These are phyloP conservation scores for Suillus sp. DNA, from an alignment of 768 basidiomycete genomes.

Conservation along the genomic window DNA sequence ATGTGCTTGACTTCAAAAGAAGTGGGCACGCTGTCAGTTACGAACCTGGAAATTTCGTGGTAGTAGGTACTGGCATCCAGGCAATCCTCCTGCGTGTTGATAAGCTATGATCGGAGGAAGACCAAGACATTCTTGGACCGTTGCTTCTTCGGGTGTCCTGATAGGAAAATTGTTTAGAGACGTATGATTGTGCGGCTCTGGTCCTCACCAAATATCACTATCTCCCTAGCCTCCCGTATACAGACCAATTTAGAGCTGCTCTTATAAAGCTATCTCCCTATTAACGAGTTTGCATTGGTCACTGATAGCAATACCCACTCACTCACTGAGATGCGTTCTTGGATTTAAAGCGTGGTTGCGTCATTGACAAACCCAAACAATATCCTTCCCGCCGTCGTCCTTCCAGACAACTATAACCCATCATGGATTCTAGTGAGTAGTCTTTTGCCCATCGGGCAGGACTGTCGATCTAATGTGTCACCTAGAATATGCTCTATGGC, in stretches of 20 bases:
- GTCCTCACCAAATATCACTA: slow-evolving; percentile 1
- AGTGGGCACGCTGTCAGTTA: neutral
- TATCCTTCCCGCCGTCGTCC: neutral
- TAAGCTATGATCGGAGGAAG: neutral
- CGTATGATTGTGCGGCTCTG: neutral
- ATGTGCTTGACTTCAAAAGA: neutral
- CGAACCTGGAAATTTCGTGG: neutral
- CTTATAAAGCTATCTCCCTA: neutral
- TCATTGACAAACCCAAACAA: neutral
- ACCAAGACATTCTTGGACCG: neutral
- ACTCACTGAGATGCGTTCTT: neutral
- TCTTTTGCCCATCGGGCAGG: neutral
- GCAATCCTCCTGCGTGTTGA: neutral
- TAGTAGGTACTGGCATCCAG: neutral
- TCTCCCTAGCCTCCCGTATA: neutral
- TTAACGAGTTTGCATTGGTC: neutral
- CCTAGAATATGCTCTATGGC: slow-evolving; percentile 5
- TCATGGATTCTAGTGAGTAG: neutral
- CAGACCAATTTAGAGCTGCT: neutral
- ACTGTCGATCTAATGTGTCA: neutral
- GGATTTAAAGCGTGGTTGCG: neutral
- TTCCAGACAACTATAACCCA: neutral
- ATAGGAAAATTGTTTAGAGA: neutral
- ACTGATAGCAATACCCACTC: neutral
- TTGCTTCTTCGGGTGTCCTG: neutral